Base-by-base conservation (phyloP, 345 rosid genomes). In the Arabidopsis suecica region DNA sequence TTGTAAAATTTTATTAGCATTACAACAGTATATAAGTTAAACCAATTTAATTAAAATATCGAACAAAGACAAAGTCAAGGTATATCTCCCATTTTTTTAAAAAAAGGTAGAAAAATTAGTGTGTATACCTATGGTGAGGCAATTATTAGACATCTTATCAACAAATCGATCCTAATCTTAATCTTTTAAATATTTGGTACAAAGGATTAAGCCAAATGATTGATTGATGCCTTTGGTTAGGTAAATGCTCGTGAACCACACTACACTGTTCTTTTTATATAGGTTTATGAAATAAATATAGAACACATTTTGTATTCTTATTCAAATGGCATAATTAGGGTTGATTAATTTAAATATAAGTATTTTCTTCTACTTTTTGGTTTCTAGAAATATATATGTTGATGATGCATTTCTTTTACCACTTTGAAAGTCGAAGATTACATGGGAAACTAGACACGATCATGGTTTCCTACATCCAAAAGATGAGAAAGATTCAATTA, bases 231-330 rank as follows among this genome's bases (percentile, higher is more conserved):
- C 65, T 42, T 44, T 54, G 1, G 66, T 56, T 76, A 63, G 71
- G 80, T 76, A 63, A 32, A 63, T 76, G 80, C 75, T 76, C 66
- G 59, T 75, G 73, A 49, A 75, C 73, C 73, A 67, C 79, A 67
- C 54, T 65, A 59, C 61, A 74, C 41, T 48, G 5, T 37, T 32
- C 16, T 28, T 55, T 67, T 55, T 14, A 0, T 13, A 14, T 32
- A 2, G 1, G 61, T 32, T 14, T 56, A 7, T 38, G 22, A 16
- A 28, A 44, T 6, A 20, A 44, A 9, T 41, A 33, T 23, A 65
- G 48, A 44, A 44, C 20, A 47, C 56, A 58, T 22, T 34, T 72
- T 64, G 65, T 65, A 11, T 56, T 45, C 65, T 44, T 34, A 65
- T 64, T 64, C 64, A 42, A 64, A 54, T 42, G 40, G 65, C 71